Evolutionary conservation across 257 asterid species (phyloP).

Genomic region (Leptodermis oblonga): DNA sequence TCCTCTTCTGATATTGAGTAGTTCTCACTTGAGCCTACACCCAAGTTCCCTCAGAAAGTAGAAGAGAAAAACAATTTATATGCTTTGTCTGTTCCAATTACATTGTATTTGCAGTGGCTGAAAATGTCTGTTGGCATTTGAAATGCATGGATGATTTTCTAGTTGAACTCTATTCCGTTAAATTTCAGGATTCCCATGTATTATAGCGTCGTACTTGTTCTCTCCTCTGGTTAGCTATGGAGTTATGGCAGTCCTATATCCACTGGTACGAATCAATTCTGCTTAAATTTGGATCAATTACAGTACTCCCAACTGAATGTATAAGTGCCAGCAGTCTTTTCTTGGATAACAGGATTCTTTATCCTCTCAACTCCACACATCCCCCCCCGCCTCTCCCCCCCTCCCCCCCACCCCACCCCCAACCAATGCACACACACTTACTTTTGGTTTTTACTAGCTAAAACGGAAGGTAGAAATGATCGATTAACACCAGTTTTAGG

Average conservation of each 20-base stretch:
- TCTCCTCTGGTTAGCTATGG: conserved; percentile 97
- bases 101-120: not conserved
- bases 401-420: not conserved
- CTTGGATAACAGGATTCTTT: not conserved
- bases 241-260: conserved; percentile 83
- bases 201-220: conserved; percentile 61
- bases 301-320: not conserved
- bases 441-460: not conserved
- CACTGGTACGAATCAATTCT: conserved; percentile 50
- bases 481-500: not conserved
- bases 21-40: not conserved
- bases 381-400: not conserved
- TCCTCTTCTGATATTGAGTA: not conserved
- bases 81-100: not conserved
- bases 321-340: too few relatives aligned
- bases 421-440: not conserved
- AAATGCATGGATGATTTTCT: not conserved
- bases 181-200: conserved; percentile 82
- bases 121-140: not conserved
- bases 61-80: not conserved
- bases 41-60: not conserved
- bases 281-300: not conserved
- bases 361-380: too few relatives aligned
- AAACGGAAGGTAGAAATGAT: not conserved
- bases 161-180: conserved; percentile 9